Evolutionary conservation across 1,284 basidiomycete genomes (phyloP), one percentile per base, ranked within the genome.

Genomic region (Mycena citricolor): DNA sequence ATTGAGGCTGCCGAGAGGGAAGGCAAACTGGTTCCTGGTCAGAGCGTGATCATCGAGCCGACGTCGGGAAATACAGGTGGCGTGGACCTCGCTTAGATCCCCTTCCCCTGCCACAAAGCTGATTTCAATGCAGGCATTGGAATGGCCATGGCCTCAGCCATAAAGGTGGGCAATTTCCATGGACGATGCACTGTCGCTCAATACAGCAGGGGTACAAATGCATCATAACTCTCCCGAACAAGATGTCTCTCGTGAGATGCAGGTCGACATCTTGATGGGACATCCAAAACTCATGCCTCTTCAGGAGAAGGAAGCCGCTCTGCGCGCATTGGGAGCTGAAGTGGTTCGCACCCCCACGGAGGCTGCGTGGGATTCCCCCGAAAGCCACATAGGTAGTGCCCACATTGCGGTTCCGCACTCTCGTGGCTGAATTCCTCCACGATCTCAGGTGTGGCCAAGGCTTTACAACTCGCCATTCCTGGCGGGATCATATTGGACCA

Each of bases 201-300:
- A 88, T 86, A 86, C 84, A 81, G 80, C 82, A 89, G 86, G 87
- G 86, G 69, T 90, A 90, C 77, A 79, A 83, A 25, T 85, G 83
- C 68, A 94, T 99, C 63, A 99, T 99, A 65, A 94, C 92, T 44
- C 73, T 97, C 62, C 95, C 94, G 36, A 86, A 94, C 61, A 99
- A 98, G 73, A 99, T 98, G 95, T 93, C 89, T 4, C 68, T 86
- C 47, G 81, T 83, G 47, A 44, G 77, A 64, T 24, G 37, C 16
- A n/a, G n/a, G 43, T 5, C 10, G 34, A n/a, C 23, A 21, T 39
- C 33, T 22, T n/a, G 8, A 1, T 40, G 5, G 6, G 8, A 17
- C 6, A 16, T 28, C 5, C 23, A 30, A 22, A 22, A 33, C 43
- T 44, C 39, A 36, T 42, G n/a, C 29, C 42, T 10, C 21, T 21